Evolutionary conservation across 805 yeast genomes (phyloP).

Genomic region (Ogataea haglerorum): DNA sequence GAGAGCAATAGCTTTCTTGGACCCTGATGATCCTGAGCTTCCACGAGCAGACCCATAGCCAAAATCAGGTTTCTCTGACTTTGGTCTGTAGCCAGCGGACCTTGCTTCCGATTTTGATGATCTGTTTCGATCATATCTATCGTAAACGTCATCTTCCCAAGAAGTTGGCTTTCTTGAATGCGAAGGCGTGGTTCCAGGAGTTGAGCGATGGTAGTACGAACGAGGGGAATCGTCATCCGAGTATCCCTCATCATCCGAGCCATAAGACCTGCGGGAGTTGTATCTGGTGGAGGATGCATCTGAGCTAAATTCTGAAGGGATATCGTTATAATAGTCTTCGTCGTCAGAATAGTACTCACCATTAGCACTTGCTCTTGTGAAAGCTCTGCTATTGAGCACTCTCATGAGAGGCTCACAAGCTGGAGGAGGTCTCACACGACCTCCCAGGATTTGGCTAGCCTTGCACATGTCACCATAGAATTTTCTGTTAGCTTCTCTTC

Average conservation of each 20-base stretch:
- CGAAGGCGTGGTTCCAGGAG: conserved; percentile 13
- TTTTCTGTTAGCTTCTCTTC: conserved; percentile 95
- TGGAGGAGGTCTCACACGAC: conserved; percentile 90
- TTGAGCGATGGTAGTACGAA: conserved; percentile 22
- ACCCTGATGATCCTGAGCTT: conserved; percentile 35
- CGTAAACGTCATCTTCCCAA: conserved; percentile 90
- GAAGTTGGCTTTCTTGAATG: conserved; percentile 33
- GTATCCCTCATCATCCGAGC: conserved; percentile 27
- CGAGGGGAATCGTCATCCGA: conserved; percentile 41
- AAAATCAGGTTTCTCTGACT: conserved; percentile 32
- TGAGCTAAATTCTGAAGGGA: conserved; percentile 65
- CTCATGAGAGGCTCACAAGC: conserved; percentile 84
- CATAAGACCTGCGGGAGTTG: conserved; percentile 21
- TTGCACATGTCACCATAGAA: conserved; percentile 88
- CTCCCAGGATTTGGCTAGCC: conserved; percentile 79
- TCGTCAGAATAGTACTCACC: conserved; percentile 50
- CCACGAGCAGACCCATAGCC: conserved; percentile 37
- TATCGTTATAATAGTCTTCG: conserved; percentile 71
- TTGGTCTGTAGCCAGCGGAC: conserved; percentile 32
- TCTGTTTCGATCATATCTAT: conserved; percentile 39
- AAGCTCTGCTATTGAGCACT: conserved; percentile 81
- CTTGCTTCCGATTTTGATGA: conserved; percentile 20
- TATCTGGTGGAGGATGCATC: conserved; percentile 32
- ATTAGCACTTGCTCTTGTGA: conserved; percentile 46
- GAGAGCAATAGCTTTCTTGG: conserved; percentile 77